Conservation (phyloP, 345 rosid species). For the Salix viminalis region DNA sequence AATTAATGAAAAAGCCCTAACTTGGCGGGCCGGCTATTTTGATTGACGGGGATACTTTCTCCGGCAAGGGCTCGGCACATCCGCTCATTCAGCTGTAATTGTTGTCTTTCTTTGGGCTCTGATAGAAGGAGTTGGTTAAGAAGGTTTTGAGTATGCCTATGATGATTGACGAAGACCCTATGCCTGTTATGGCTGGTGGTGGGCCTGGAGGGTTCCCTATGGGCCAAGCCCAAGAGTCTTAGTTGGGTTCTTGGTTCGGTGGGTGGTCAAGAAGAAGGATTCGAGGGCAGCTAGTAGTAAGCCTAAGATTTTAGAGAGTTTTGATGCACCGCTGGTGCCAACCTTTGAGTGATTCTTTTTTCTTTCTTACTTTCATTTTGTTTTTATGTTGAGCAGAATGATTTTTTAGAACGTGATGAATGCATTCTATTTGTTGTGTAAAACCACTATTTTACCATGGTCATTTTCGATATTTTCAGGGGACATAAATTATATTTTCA, state of each 20-base stretch:
- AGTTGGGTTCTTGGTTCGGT: neutral
- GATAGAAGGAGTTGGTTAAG: neutral
- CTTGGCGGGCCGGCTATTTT: no score
- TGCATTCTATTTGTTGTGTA: no score
- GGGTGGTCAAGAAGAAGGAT: neutral
- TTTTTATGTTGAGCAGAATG: no score
- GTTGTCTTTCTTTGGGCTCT: neutral
- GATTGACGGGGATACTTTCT: neutral
- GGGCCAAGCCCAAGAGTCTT: neutral
- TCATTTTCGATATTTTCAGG: no score
- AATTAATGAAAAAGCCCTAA: no score
- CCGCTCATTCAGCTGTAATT: neutral
- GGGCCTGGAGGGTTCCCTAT: neutral
- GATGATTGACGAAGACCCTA: neutral
- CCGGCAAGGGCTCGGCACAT: neutral
- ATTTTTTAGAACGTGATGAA: no score
- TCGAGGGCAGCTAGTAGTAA: neutral
- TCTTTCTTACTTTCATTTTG: no score
- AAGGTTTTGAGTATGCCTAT: neutral
- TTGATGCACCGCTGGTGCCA: no score
- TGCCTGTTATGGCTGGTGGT: neutral
- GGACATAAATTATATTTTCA: no score
- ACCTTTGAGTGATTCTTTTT: no score
- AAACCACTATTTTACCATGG: no score
- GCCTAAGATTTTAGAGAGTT: no score